Percentiles rank a stretch among this genome's conserved stretches.
These are phyloP conservation scores for Colletotrichum plurivorum DNA, from an alignment of 2,329 filamentous ascomycete genomes.

Conservation along the genomic window DNA sequence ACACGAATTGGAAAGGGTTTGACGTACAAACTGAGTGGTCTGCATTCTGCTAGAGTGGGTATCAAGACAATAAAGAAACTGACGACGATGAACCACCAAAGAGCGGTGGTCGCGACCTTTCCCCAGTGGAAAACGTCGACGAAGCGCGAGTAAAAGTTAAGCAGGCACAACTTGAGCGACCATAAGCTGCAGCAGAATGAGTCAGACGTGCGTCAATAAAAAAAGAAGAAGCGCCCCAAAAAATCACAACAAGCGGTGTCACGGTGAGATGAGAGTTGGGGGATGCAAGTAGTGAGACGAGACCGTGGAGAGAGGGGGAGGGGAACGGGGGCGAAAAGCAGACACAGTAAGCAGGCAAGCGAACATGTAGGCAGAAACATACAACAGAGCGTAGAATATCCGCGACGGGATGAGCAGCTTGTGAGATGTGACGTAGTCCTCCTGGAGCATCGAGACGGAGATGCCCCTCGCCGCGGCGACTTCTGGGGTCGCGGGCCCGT, in stretches of 20 bases:
- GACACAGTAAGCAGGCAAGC: neutral
- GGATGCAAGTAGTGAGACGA: neutral
- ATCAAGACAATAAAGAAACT: slow-evolving; percentile 47
- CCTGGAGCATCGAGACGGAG: slow-evolving; percentile 39
- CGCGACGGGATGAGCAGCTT: slow-evolving; percentile 48
- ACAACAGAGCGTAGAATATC: slow-evolving; percentile 51
- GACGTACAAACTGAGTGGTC: slow-evolving; percentile 44
- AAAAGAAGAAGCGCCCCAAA: too few relatives aligned
- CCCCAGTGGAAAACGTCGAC: slow-evolving; percentile 45
- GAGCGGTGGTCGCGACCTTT: slow-evolving; percentile 39
- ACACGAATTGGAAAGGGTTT: neutral
- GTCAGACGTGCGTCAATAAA: slow-evolving; percentile 17
- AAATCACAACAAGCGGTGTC: neutral
- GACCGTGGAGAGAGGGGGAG: neutral
- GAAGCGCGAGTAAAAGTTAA: slow-evolving; percentile 50
- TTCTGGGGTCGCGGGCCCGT: slow-evolving; percentile 26
- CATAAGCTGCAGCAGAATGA: slow-evolving; percentile 43
- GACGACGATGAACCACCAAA: slow-evolving; percentile 48
- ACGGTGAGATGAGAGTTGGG: neutral
- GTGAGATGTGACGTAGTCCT: slow-evolving; percentile 44
- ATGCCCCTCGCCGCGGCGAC: slow-evolving; percentile 41
- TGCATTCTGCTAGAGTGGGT: slow-evolving; percentile 47
- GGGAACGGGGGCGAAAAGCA: neutral
- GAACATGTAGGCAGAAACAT: slow-evolving; percentile 3
- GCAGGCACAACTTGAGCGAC: slow-evolving; percentile 48